A percentile compares a stretch with the other conserved stretches of the same genome.
phyloP scores from a whole-genome alignment of 176 grass and related monocot species.

The Carex cristatella region DNA sequence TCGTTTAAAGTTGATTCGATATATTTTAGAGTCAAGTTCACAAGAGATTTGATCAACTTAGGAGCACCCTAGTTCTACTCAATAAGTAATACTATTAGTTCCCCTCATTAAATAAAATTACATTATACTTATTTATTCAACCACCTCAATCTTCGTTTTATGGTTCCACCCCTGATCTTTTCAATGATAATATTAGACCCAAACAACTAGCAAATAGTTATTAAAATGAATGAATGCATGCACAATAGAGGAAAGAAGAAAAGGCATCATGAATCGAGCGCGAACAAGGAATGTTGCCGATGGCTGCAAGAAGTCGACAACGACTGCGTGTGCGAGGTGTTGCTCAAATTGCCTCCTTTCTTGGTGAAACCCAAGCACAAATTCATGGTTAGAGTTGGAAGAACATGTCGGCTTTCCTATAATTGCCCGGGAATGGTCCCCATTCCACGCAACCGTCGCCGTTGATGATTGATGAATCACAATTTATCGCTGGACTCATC shows the following conservation, averaged over 20 bases:
- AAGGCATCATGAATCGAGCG: constrained; percentile 15
- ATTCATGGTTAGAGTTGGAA: constrained; percentile 47
- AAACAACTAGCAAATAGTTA: background rate
- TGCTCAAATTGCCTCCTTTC: constrained; percentile 59
- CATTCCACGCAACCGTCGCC: background rate
- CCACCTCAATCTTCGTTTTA: no score
- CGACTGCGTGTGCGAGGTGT: constrained; percentile 59
- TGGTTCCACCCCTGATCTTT: no score
- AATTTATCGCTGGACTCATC: background rate
- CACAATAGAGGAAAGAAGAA: constrained; percentile 22
- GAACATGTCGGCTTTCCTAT: constrained; percentile 46
- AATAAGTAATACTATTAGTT: no score
- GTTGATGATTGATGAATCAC: no score
- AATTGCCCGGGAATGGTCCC: constrained; percentile 34
- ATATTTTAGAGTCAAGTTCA: no score
- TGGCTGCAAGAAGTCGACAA: constrained; percentile 77
- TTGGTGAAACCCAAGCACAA: constrained; percentile 72
- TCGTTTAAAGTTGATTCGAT: no score
- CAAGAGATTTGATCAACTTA: no score
- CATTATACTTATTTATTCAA: no score
- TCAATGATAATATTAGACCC: background rate
- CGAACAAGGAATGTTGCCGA: constrained; percentile 62
- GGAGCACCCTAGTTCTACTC: no score
- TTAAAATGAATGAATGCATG: background rate
- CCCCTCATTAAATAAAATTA: no score